Conservation (phyloP, 2,329 filamentous ascomycete species). For the Fusarium protoensiforme region DNA sequence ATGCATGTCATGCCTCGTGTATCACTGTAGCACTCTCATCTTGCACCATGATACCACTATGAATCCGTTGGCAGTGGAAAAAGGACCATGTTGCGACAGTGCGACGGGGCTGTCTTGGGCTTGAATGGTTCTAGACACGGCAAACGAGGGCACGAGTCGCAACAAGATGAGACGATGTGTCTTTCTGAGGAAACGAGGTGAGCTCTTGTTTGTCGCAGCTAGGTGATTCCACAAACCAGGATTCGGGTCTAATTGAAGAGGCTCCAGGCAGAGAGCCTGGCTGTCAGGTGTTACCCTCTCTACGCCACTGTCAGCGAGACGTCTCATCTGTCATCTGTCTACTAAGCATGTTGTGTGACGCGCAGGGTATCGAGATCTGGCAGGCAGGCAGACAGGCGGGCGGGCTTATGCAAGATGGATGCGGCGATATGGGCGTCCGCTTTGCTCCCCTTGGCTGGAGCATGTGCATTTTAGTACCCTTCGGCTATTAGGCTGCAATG, state of each 20-base stretch:
- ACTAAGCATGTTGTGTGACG: conserved; percentile 8
- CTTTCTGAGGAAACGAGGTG: neutral
- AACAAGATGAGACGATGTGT: conserved; percentile 9
- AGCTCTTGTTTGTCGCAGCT: neutral
- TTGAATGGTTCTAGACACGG: conserved; percentile 1
- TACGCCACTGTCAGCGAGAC: neutral
- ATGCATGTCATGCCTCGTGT: neutral
- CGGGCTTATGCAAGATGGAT: conserved; percentile 23
- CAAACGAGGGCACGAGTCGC: neutral
- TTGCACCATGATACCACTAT: neutral
- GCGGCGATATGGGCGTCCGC: neutral
- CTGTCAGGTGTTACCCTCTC: neutral
- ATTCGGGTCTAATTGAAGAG: neutral
- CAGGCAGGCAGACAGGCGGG: conserved; percentile 19
- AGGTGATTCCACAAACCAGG: neutral
- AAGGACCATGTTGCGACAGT: conserved; percentile 4
- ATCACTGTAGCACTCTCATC: conserved; percentile 2
- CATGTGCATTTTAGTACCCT: neutral
- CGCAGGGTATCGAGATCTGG: conserved; percentile 18
- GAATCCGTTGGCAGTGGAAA: neutral
- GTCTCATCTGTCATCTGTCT: neutral
- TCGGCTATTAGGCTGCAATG: neutral
- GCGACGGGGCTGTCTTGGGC: conserved; percentile 9
- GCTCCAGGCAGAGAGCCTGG: neutral
- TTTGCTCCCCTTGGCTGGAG: neutral